Conservation (phyloP, 2,329 filamentous ascomycete species). For the Ilyonectria mors-panacis region DNA sequence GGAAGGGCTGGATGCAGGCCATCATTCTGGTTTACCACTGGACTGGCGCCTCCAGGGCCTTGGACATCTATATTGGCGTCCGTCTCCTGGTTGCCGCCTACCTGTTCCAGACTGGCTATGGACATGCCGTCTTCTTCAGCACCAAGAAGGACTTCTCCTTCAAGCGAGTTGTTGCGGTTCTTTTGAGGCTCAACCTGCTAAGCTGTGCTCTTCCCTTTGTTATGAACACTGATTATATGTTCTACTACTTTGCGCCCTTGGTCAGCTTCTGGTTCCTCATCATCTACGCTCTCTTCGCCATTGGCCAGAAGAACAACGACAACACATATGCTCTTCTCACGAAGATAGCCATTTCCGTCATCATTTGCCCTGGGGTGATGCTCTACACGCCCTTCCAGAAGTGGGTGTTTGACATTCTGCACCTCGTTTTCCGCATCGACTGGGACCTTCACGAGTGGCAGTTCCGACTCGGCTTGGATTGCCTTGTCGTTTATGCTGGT, state of each 20-base stretch:
- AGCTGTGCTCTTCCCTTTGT: constrained; percentile 67
- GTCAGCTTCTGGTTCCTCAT: constrained; percentile 75
- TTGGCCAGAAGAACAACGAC: constrained; percentile 59
- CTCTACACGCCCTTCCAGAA: constrained; percentile 34
- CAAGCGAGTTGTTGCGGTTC: constrained; percentile 63
- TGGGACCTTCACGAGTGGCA: constrained; percentile 66
- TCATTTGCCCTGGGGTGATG: constrained; percentile 51
- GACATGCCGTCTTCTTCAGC: constrained; percentile 72
- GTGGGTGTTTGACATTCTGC: constrained; percentile 50
- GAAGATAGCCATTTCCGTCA: constrained; percentile 64
- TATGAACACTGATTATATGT: constrained; percentile 66
- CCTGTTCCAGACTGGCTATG: constrained; percentile 74
- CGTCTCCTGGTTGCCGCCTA: constrained; percentile 71
- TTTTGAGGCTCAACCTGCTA: constrained; percentile 72
- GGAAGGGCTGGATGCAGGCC: constrained; percentile 76
- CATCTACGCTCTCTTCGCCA: constrained; percentile 65
- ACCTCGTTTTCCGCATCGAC: constrained; percentile 60
- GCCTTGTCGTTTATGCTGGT: constrained; percentile 70
- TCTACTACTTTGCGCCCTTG: constrained; percentile 72
- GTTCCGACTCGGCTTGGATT: constrained; percentile 66
- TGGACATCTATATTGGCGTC: constrained; percentile 66
- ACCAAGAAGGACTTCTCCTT: constrained; percentile 70
- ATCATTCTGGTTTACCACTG: constrained; percentile 70
- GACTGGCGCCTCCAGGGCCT: constrained; percentile 60
- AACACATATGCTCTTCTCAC: constrained; percentile 59